Percentiles rank a stretch among this genome's conserved stretches.
phyloP scores from a whole-genome alignment of 768 basidiomycete genomes.

The Hortiboletus campestris region DNA sequence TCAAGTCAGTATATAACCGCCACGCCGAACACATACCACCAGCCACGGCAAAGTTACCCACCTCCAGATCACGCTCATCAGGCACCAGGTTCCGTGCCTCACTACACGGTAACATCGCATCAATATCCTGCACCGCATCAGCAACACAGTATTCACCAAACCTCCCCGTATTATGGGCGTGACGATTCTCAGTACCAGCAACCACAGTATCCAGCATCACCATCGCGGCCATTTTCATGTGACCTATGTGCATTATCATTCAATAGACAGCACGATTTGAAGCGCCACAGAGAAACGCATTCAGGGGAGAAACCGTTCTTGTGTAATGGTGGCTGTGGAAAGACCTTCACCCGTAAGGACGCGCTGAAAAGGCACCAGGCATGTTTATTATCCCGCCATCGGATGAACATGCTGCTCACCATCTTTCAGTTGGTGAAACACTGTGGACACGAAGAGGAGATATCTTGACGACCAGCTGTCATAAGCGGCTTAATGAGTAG shows the following conservation, averaged over 20 bases:
- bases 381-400: slow-evolving; percentile 20
- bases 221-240: slow-evolving; percentile 61
- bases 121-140: slow-evolving; percentile 29
- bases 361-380: slow-evolving; percentile 86
- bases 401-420: slow-evolving; percentile 15
- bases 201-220: slow-evolving; percentile 56
- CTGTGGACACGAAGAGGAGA: slow-evolving; percentile 68
- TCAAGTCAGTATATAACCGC: slow-evolving; percentile 22
- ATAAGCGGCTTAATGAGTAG: slow-evolving; percentile 14
- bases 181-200: slow-evolving; percentile 21
- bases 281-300: slow-evolving; percentile 81
- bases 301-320: slow-evolving; percentile 82
- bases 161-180: slow-evolving; percentile 38
- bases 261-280: slow-evolving; percentile 83
- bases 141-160: slow-evolving; percentile 20
- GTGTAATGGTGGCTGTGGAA: slow-evolving; percentile 82
- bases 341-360: slow-evolving; percentile 86
- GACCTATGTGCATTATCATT: slow-evolving; percentile 79
- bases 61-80: slow-evolving; percentile 27
- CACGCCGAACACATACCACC: slow-evolving; percentile 20
- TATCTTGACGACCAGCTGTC: slow-evolving; percentile 23
- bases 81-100: slow-evolving; percentile 36
- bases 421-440: slow-evolving; percentile 64
- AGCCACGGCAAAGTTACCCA: slow-evolving; percentile 27
- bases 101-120: slow-evolving; percentile 28